These are phyloP conservation scores for Pichia occidentalis DNA, from an alignment of 805 yeast genomes.

Conservation along the genomic window DNA sequence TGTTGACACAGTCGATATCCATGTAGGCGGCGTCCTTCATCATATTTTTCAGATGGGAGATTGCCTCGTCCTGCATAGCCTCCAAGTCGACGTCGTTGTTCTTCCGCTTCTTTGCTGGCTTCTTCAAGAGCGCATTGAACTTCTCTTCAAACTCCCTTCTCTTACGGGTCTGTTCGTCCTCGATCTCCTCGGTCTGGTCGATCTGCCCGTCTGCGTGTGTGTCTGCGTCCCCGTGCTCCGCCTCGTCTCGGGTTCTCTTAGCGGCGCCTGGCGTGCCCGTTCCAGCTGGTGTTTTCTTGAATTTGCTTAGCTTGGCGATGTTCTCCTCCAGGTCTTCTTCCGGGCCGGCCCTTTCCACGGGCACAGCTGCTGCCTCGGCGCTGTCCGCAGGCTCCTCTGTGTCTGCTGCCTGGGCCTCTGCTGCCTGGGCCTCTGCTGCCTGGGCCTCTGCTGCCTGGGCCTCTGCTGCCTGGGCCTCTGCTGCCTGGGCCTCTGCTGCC, in stretches of 20 bases:
- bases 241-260: constrained; percentile 1
- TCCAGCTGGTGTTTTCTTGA: constrained; percentile 9
- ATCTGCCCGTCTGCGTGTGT: not conserved
- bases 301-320: constrained; percentile 15
- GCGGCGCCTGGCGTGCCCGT: not conserved
- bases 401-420: constrained; percentile 8
- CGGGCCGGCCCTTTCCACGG: constrained; percentile 11
- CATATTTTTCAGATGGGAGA: constrained; percentile 71
- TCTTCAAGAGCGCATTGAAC: constrained; percentile 71
- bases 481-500: too few species aligned
- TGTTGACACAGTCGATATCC: constrained; percentile 53
- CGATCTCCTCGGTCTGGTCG: constrained; percentile 18
- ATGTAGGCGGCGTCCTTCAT: constrained; percentile 85
- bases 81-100: constrained; percentile 92
- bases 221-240: not conserved
- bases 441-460: not conserved
- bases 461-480: not conserved
- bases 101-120: constrained; percentile 51
- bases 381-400: constrained; percentile 9
- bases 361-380: not conserved
- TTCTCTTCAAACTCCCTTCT: constrained; percentile 76
- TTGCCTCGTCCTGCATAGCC: constrained; percentile 88
- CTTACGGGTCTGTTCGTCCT: constrained; percentile 36
- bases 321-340: constrained; percentile 21
- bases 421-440: not conserved